Evolutionary conservation across 2,329 filamentous ascomycete genomes (phyloP), one percentile per base, ranked within the genome.

Genomic region (Exophiala dermatitidis): DNA sequence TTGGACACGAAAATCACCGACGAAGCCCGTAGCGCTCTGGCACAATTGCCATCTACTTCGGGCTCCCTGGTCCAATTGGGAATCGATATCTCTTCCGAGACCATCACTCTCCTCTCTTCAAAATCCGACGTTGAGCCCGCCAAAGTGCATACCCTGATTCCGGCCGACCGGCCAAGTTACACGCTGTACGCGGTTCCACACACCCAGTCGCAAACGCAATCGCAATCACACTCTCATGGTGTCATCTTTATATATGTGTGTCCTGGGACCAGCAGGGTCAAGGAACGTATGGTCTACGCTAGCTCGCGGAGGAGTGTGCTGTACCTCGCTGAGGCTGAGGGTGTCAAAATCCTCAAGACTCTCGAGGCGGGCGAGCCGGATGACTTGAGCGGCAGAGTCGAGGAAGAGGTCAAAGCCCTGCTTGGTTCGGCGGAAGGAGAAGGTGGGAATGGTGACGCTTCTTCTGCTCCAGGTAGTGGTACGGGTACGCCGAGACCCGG

Each of bases 191-290:
- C 32, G 1, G 54, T 49, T 6, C 31, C 42, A 7, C 7, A 10
- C 10, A n/a, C 10, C 10, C 28, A 32, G 19, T 19, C n/a, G 28
- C 12, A 10, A 8, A 26, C 4, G 36, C 43, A 10, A 50, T 41
- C 12, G 48, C 9, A 34, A 4, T 5, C 9, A 26, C 5, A 9
- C 38, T 43, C 7, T 2, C 19, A 19, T 19, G 40, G 53, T n/a
- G 72, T 83, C 8, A 67, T 84, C 26, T 85, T 84, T 67, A 77
- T 84, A 54, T 84, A 83, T 64, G 83, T 81, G 19, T 85, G 82
- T 65, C 82, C 82, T 8, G 74, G 75, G 0, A 72, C 65, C 8
- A 79, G 78, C 9, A 81, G 79, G 66, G 80, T 84, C 65, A 83
- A 81, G 68, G 80, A 84, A 66, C 73, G 81, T 51, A 84, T 85